Evolutionary conservation across 495 filamentous ascomycete genomes (phyloP).

Genomic region (Hypoxylon lienhwacheense): DNA sequence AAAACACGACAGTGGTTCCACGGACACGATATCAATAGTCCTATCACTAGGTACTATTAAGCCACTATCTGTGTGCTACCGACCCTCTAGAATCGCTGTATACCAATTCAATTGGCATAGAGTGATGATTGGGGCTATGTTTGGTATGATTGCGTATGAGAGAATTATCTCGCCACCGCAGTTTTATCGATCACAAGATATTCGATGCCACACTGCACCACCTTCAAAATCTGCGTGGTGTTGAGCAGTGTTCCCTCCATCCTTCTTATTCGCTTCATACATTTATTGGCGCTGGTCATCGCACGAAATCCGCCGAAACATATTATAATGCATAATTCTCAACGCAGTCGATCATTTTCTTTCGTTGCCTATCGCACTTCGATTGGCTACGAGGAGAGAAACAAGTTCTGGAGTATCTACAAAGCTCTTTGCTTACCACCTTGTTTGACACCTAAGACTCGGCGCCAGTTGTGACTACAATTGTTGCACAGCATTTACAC

Average conservation of each 20-base stretch:
- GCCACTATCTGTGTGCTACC: slow-evolving; percentile 2
- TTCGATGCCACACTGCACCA: background rate
- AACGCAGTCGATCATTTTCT: slow-evolving; percentile 31
- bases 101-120: too few species aligned
- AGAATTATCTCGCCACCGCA: background rate
- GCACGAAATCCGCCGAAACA: slow-evolving; percentile 12
- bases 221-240: background rate
- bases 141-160: background rate
- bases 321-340: slow-evolving; percentile 41
- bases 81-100: background rate
- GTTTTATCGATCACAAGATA: background rate
- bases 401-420: slow-evolving; percentile 11
- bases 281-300: slow-evolving; percentile 31
- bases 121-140: too few species aligned
- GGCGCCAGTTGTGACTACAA: slow-evolving; percentile 22
- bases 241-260: background rate
- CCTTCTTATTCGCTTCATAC: slow-evolving; percentile 9
- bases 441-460: slow-evolving; percentile 10
- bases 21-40: background rate
- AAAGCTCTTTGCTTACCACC: background rate
- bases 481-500: slow-evolving; percentile 32
- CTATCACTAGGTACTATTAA: background rate
- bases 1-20: background rate
- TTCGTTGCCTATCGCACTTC: slow-evolving; percentile 16
- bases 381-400: slow-evolving; percentile 11